Conservation (phyloP, 1,139 yeast genomes). For the Yarrowia galli region DNA sequence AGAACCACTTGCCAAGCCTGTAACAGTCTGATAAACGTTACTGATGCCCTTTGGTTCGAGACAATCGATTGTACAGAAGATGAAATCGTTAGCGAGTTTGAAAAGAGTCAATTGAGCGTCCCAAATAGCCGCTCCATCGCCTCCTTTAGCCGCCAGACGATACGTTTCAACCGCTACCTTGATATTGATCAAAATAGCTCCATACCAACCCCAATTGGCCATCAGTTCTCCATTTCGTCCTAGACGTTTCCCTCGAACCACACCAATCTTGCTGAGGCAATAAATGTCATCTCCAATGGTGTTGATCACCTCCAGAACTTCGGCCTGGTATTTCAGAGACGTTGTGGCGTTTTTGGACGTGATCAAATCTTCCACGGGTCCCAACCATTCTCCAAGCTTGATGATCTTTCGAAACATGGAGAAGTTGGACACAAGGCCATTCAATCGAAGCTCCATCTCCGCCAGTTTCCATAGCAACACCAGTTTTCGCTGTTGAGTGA, state of each 20-base stretch:
- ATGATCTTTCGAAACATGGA: conserved; percentile 49
- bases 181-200: conserved; percentile 34
- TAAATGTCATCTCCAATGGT: conserved; percentile 49
- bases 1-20: conserved; percentile 8
- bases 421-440: conserved; percentile 46
- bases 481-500: not conserved
- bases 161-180: conserved; percentile 18
- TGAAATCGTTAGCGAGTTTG: conserved; percentile 32
- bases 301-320: conserved; percentile 46
- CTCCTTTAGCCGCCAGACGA: not conserved
- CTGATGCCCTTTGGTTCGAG: conserved; percentile 17
- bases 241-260: conserved; percentile 42
- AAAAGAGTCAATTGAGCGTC: conserved; percentile 25
- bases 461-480: conserved; percentile 8
- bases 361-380: conserved; percentile 42
- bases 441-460: conserved; percentile 40
- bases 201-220: conserved; percentile 39
- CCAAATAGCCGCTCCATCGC: conserved; percentile 1
- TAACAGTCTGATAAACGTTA: conserved; percentile 31
- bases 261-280: conserved; percentile 47
- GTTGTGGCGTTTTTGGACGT: not conserved
- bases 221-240: conserved; percentile 43
- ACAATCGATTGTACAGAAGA: conserved; percentile 37
- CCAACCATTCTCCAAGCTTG: conserved; percentile 49
- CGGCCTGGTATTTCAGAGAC: conserved; percentile 18